Evolutionary conservation across 192 early-diverging fungal genomes (phyloP).

Genomic region (Coemansia umbellata): DNA sequence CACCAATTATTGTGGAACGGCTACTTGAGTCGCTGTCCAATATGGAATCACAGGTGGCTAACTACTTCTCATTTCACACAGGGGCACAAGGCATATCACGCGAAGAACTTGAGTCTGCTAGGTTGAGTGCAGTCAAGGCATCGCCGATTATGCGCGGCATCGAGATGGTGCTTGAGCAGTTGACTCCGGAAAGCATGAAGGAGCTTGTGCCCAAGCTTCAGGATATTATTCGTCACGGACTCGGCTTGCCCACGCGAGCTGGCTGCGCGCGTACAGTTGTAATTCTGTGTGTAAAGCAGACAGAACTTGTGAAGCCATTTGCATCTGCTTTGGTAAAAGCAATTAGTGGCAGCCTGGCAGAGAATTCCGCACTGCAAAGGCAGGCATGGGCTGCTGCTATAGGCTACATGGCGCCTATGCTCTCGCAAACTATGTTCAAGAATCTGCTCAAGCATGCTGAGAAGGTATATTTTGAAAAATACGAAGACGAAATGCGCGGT

Average conservation of each 20-base stretch:
- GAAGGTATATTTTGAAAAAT: constrained; percentile 69
- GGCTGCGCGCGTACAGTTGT: constrained; percentile 85
- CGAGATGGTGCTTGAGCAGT: constrained; percentile 70
- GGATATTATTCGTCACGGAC: constrained; percentile 71
- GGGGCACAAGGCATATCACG: constrained; percentile 81
- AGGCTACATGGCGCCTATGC: constrained; percentile 70
- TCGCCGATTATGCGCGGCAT: constrained; percentile 96
- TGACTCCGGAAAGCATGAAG: constrained; percentile 66
- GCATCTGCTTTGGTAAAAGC: constrained; percentile 74
- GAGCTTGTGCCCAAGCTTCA: constrained; percentile 66
- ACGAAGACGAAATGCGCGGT: constrained; percentile 69
- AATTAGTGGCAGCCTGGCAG: constrained; percentile 68
- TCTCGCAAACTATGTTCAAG: constrained; percentile 54
- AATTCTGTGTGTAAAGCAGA: constrained; percentile 67
- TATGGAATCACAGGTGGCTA: constrained; percentile 65
- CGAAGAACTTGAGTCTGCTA: constrained; percentile 78
- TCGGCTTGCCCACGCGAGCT: constrained; percentile 88
- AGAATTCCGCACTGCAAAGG: constrained; percentile 74
- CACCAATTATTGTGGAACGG: constrained; percentile 67
- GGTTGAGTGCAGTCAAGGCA: constrained; percentile 74
- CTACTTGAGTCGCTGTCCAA: constrained; percentile 80
- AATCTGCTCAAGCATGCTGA: constrained; percentile 70
- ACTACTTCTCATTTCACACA: constrained; percentile 89
- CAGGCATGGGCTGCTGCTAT: constrained; percentile 83
- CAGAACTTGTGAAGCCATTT: constrained; percentile 61